Evolutionary conservation across 1,284 basidiomycete genomes (phyloP).

Genomic region (Austropuccinia psidii): DNA sequence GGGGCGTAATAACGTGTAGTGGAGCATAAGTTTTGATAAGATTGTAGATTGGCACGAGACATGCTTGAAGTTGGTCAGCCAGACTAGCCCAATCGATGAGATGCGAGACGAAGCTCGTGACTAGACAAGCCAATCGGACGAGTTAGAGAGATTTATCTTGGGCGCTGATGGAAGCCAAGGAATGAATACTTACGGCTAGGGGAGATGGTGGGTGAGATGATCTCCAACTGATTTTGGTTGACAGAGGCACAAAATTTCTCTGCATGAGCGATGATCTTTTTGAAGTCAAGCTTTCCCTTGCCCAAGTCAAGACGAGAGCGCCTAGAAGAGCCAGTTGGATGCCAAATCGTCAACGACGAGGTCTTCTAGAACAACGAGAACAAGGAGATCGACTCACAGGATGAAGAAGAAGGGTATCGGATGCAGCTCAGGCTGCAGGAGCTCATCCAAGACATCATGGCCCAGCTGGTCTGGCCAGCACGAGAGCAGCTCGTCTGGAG

Average conservation of each 20-base stretch:
- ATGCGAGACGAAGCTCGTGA: background rate
- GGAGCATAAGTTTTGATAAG: background rate
- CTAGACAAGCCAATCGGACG: too few species aligned
- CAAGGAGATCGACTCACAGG: background rate
- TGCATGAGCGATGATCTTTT: background rate
- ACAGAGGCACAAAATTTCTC: background rate
- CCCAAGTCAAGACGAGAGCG: too few species aligned
- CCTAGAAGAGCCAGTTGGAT: too few species aligned
- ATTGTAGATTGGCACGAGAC: background rate
- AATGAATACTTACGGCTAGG: background rate
- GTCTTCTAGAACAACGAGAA: background rate
- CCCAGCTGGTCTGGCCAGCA: background rate
- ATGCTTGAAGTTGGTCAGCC: background rate
- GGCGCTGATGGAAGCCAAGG: background rate
- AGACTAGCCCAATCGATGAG: background rate
- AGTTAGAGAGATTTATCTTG: background rate
- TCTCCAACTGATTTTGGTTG: background rate
- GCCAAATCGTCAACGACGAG: too few species aligned
- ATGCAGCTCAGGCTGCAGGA: background rate
- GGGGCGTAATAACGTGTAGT: conserved; percentile 7
- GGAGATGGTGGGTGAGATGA: background rate
- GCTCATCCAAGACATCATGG: background rate
- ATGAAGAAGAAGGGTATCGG: conserved; percentile 1
- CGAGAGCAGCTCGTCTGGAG: background rate
- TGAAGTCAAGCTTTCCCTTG: background rate